Base-by-base conservation (phyloP, 345 rosid species). In the Aegle marmelos region DNA sequence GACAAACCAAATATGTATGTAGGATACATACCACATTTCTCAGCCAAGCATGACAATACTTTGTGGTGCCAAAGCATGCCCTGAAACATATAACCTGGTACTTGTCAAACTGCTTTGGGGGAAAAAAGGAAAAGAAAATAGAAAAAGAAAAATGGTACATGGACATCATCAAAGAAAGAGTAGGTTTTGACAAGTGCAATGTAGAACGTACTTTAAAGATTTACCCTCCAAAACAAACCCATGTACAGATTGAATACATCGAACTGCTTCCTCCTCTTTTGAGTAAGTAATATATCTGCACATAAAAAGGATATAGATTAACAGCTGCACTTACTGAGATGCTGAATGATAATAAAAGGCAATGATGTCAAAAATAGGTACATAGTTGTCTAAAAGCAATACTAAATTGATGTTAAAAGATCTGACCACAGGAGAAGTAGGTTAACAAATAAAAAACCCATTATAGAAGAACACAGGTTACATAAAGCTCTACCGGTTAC, bases 41-140 rank as follows among this genome's bases (percentile, higher is more conserved):
- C 75, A 95, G 82, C 99, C 99, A 95, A 69, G 99, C 98, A 87
- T 93, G 99, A 79, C 99, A 95, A 81, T 95, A 95, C 76, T 95
- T 93, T 61, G 96, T 95, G 60, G 97, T 93, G 75, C 99, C 99
- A 87, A 93, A 93, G 85, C 97, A 93, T 31, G 97, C 99, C 91
- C 98, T 95, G 89, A 25, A 72, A 79, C 68, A 54, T 37, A 68
- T 58, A 75, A 37, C 50, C 73, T 71, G 30, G 60, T 64, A 53
- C 11, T 60, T 37, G 68, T 9, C 41, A 53, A 66, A 28, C 37
- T 54, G n/a, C 5, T 66, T 39, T 39, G 3, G 45, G 13, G 13
- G 11, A 3, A 8, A 3, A 83, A 36, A 24, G 67, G n/a, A 50
- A 25, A 3, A 28, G 11, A 37, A 37, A 37, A 9, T 9, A 37